Percentiles rank a stretch among this genome's conserved stretches.
These are phyloP conservation scores for Zygoascus ofunaensis DNA, from an alignment of 805 yeast genomes.

Conservation along the genomic window DNA sequence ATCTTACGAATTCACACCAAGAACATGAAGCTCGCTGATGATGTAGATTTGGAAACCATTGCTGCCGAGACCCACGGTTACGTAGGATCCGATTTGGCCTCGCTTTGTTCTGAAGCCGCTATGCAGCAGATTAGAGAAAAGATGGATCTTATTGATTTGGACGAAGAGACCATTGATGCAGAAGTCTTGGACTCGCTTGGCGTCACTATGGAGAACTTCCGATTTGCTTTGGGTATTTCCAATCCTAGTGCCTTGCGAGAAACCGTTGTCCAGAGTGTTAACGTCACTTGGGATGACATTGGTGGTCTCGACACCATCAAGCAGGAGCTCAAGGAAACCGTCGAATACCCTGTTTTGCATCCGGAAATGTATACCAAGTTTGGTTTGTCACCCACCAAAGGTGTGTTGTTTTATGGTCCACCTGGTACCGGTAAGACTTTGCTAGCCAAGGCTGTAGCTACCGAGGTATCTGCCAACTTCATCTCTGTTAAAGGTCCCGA, in stretches of 20 bases:
- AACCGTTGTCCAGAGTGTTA: conserved; percentile 97
- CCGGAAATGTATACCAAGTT: conserved; percentile 98
- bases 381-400: conserved; percentile 96
- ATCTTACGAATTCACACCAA: conserved; percentile 95
- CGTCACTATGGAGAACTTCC: conserved; percentile 97
- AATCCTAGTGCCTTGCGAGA: conserved; percentile 99
- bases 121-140: conserved; percentile 99
- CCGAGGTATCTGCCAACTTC: conserved; percentile 97
- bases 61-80: conserved; percentile 99
- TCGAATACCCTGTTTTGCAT: conserved; percentile 96
- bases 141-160: conserved; percentile 95
- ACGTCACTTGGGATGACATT: conserved; percentile 98
- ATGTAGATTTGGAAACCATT: conserved; percentile 89
- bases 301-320: conserved; percentile 97
- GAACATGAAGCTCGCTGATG: conserved; percentile 93
- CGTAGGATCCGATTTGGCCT: conserved; percentile 98
- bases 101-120: conserved; percentile 99
- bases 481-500: conserved; percentile 98
- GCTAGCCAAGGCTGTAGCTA: conserved; percentile 97
- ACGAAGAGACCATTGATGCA: conserved; percentile 94
- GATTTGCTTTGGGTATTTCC: conserved; percentile 94
- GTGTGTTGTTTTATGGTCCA: conserved; percentile 97
- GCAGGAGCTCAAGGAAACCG: conserved; percentile 96
- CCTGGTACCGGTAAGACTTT: conserved; percentile 98
- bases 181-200: conserved; percentile 93